phyloP scores from a whole-genome alignment of 306 rosid species.

The Elaeagnus macrophylla region DNA sequence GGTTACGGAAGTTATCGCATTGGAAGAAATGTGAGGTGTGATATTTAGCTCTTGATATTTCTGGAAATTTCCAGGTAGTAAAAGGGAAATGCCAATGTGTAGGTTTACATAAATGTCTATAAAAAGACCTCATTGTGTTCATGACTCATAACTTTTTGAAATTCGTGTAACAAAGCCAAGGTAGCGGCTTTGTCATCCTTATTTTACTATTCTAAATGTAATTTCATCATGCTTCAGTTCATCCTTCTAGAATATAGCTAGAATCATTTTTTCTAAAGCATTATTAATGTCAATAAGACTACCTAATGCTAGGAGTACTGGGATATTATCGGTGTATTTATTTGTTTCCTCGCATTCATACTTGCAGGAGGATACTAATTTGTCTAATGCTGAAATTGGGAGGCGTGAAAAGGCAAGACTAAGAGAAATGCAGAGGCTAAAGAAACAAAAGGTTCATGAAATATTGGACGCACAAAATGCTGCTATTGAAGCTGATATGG shows the following conservation, averaged over 20 bases:
- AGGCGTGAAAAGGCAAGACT: constrained; percentile 86
- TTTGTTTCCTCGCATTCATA: background rate
- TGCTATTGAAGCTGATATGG: constrained; percentile 87
- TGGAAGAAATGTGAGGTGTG: no score
- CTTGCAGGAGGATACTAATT: constrained; percentile 34
- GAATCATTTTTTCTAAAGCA: no score
- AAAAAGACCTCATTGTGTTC: no score
- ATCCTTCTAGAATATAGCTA: background rate
- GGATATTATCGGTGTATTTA: background rate
- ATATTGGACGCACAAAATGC: constrained; percentile 81
- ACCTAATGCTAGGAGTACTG: background rate
- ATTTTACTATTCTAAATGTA: background rate
- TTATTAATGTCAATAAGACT: background rate
- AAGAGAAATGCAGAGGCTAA: constrained; percentile 57
- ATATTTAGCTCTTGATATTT: no score
- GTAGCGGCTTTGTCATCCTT: background rate
- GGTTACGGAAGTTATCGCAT: background rate
- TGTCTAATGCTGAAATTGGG: constrained; percentile 42
- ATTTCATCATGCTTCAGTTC: background rate
- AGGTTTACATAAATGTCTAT: no score
- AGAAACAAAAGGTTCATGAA: constrained; percentile 88
- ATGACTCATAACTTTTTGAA: background rate
- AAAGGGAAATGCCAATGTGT: background rate
- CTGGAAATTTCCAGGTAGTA: background rate
- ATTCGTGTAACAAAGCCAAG: background rate